Evolutionary conservation across 2,329 filamentous ascomycete species (phyloP).

Genomic region (Fusarium palustre): DNA sequence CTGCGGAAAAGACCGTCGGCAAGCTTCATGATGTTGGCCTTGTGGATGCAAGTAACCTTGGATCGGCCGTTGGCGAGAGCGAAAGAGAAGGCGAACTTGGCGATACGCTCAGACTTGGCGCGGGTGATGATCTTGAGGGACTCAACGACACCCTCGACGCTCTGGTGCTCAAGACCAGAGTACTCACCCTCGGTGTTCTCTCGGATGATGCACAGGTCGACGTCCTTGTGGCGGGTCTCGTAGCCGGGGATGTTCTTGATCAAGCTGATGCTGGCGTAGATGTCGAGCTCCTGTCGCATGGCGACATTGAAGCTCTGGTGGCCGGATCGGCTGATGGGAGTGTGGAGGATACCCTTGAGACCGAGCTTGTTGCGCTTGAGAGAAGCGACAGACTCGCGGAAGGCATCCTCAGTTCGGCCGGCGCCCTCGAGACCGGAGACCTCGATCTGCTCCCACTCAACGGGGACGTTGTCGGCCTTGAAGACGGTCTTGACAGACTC

Average conservation of each 20-base stretch:
- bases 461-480: slow-evolving; percentile 98
- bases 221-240: slow-evolving; percentile 94
- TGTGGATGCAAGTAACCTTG: slow-evolving; percentile 99
- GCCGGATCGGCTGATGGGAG: slow-evolving; percentile 93
- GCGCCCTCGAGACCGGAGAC: slow-evolving; percentile 86
- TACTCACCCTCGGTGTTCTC: slow-evolving; percentile 99
- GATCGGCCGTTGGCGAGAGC: slow-evolving; percentile 98
- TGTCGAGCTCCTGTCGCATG: slow-evolving; percentile 98
- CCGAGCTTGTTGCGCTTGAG: slow-evolving; percentile 99
- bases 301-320: slow-evolving; percentile 99
- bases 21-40: slow-evolving; percentile 99
- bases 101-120: slow-evolving; percentile 98
- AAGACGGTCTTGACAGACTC: slow-evolving; percentile 99
- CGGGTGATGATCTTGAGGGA: slow-evolving; percentile 99
- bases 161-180: slow-evolving; percentile 98
- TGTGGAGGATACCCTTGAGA: slow-evolving; percentile 98
- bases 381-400: slow-evolving; percentile 94
- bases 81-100: slow-evolving; percentile 98
- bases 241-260: slow-evolving; percentile 99
- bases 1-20: slow-evolving; percentile 98
- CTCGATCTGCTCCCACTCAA: slow-evolving; percentile 99
- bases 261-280: slow-evolving; percentile 96
- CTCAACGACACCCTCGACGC: slow-evolving; percentile 94
- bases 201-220: slow-evolving; percentile 99
- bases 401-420: slow-evolving; percentile 92